phyloP scores from a whole-genome alignment of 1,139 yeast genomes.

The Lodderomyces elongisporus region DNA sequence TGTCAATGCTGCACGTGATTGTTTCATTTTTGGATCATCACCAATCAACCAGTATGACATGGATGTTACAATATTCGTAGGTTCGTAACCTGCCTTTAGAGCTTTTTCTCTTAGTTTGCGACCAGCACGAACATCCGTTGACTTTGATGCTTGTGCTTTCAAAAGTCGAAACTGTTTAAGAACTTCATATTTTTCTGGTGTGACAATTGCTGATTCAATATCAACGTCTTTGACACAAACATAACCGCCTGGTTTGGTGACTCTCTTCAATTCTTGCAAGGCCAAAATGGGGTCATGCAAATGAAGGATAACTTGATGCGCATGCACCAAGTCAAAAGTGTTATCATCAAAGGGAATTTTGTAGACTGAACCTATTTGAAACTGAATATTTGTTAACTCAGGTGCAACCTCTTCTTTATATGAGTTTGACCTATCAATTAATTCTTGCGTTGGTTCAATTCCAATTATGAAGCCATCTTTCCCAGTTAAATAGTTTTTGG shows the following conservation, averaged over 20 bases:
- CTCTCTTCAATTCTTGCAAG: conserved; percentile 29
- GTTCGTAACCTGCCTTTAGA: conserved; percentile 17
- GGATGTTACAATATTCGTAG: conserved; percentile 10
- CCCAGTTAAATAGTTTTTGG: conserved; percentile 20
- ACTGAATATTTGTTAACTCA: conserved; percentile 19
- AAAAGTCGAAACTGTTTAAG: conserved; percentile 10
- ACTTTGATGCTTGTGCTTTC: conserved; percentile 9
- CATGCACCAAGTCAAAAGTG: conserved; percentile 33
- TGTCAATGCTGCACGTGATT: conserved; percentile 10
- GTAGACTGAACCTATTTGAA: conserved; percentile 27
- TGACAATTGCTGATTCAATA: conserved; percentile 14
- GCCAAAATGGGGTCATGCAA: conserved; percentile 27
- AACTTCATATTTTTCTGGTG: conserved; percentile 18
- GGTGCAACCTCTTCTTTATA: conserved; percentile 14
- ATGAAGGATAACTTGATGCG: conserved; percentile 39
- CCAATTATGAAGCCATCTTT: conserved; percentile 25
- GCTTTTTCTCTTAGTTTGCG: conserved; percentile 16
- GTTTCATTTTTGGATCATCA: conserved; percentile 8
- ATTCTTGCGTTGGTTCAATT: conserved; percentile 27
- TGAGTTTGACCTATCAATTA: conserved; percentile 23
- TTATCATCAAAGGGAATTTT: conserved; percentile 30
- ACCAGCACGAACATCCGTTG: conserved; percentile 17
- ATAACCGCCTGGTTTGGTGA: conserved; percentile 35
- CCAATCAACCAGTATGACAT: conserved; percentile 16
- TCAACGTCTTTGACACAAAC: conserved; percentile 33